Conservation (phyloP, 2,329 filamentous ascomycete species). For the Catunica adiposa region DNA sequence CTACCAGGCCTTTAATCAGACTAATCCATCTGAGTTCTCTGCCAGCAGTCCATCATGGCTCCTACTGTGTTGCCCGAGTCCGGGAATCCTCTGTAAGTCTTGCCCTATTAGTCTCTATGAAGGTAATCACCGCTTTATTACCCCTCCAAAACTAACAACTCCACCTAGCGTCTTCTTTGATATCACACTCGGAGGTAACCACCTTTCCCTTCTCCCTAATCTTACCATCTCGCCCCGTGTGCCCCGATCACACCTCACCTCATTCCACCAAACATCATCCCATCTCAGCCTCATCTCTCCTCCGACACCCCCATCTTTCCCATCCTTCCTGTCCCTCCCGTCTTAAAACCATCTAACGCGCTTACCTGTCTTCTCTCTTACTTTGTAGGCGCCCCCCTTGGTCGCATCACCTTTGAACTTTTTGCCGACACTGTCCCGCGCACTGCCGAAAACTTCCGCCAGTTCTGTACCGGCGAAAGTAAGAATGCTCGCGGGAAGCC, state of each 20-base stretch:
- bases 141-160: neutral
- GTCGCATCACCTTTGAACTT: conserved; percentile 78
- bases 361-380: no score
- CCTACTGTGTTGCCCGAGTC: conserved; percentile 31
- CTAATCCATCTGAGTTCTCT: no score
- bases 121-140: neutral
- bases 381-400: conserved; percentile 79
- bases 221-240: no score
- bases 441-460: conserved; percentile 92
- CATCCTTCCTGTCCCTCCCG: no score
- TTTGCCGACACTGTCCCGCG: conserved; percentile 71
- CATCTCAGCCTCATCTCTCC: neutral
- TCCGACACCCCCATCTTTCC: neutral
- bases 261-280: no score
- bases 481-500: conserved; percentile 62
- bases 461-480: conserved; percentile 88
- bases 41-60: conserved; percentile 21
- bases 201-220: neutral
- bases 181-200: conserved; percentile 56
- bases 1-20: no score
- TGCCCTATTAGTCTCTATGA: no score
- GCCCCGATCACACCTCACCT: no score
- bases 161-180: conserved; percentile 51
- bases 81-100: conserved; percentile 31
- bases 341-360: no score